phyloP scores from a whole-genome alignment of 2,329 filamentous ascomycete genomes.

The Botrytis fabae region DNA sequence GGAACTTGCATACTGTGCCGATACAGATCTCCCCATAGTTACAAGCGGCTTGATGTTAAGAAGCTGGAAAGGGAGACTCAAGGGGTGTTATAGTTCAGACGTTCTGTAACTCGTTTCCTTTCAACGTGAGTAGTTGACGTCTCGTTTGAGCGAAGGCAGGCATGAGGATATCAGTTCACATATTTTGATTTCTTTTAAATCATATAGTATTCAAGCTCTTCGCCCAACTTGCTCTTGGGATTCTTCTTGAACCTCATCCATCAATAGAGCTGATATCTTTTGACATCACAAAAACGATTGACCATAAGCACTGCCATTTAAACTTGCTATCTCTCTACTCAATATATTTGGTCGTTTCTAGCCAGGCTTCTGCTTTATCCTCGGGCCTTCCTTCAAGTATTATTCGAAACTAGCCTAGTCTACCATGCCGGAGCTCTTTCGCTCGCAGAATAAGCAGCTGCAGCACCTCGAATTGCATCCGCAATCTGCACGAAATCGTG shows the following conservation, averaged over 20 bases:
- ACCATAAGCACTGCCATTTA: neutral
- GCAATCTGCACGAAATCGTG: neutral
- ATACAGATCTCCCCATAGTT: neutral
- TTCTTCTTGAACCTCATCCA: neutral
- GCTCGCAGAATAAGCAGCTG: neutral
- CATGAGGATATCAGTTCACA: neutral
- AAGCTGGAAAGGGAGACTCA: neutral
- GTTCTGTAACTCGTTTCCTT: slow-evolving; percentile 8
- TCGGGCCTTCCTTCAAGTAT: neutral
- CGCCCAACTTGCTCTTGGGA: neutral
- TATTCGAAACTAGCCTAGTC: neutral
- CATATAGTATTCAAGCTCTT: neutral
- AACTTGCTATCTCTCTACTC: neutral
- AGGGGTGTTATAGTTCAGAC: slow-evolving; percentile 7
- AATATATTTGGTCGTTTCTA: neutral
- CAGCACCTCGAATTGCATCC: neutral
- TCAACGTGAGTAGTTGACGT: neutral
- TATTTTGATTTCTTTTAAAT: neutral
- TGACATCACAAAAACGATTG: neutral
- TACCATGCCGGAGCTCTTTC: neutral
- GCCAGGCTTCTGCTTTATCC: neutral
- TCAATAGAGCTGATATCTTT: neutral
- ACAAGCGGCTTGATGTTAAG: neutral
- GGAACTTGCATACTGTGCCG: neutral
- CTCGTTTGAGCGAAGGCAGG: neutral